Evolutionary conservation across 177 flowering plant genomes (phyloP), one percentile per base, ranked within the genome.

Genomic region (Vitis hybrid): DNA sequence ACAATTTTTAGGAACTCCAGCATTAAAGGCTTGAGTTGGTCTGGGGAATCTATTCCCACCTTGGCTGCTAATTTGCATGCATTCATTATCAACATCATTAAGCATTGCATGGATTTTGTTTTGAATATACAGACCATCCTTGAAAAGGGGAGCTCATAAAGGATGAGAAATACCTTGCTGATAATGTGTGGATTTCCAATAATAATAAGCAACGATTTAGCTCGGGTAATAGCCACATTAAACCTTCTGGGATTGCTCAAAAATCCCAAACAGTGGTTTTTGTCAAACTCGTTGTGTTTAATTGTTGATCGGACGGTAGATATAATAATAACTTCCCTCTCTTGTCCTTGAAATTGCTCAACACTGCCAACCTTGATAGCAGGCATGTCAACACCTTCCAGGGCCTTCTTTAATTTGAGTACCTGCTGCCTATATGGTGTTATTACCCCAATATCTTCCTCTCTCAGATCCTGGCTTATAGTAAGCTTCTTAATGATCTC

Each of bases 301-400:
- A 92, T 67, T 2, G 99, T 91, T 45, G 99, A 95, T 58, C 99
- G 82, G 34, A 95, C 99, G 10, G 99, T 93, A 45, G 99, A 95
- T 53, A 95, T 72, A 13, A 95, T 89, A 34, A 95, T 93, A 10
- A 93, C 90, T 66, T 86, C 69, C 70, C 80, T 84, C 74, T 93
- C 99, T 73, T 92, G 99, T 51, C 99, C 99, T 68, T 95, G 99
- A 74, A 93, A 95, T 74, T 93, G 97, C 71, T 95, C 99, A 15
- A 95, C 98, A 71, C 98, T 95, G 22, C 99, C 99, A 75, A 95
- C 93, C 77, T 89, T 91, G 16, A 95, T 61, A 51, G 79, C 80
- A 18, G 68, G 54, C 81, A 87, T 77, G 18, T 77, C 88, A 22
- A 80, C 66, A 59, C 68, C 67, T 57, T 92, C 97, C 29, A 95